Evolutionary conservation across 2,329 filamentous ascomycete species (phyloP).

Genomic region (Colletotrichum lupini): DNA sequence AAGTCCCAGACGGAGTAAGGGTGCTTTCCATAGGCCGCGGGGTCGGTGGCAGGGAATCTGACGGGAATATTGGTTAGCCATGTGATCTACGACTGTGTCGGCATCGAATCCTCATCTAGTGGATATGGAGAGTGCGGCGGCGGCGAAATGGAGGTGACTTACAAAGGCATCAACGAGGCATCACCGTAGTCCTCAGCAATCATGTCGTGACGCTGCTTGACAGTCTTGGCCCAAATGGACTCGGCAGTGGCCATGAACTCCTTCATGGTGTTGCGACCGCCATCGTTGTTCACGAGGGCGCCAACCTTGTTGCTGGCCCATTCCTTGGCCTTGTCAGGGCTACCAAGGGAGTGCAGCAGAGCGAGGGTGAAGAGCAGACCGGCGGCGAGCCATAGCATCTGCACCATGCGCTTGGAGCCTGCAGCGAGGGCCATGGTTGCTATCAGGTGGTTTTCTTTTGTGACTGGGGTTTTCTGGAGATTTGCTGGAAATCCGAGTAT

Average conservation of each 20-base stretch:
- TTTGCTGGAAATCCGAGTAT: neutral
- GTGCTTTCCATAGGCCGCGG: constrained; percentile 36
- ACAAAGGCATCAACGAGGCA: constrained; percentile 40
- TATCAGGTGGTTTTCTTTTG: too few species aligned
- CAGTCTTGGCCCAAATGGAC: constrained; percentile 43
- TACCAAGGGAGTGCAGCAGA: constrained; percentile 36
- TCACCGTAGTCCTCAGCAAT: constrained; percentile 39
- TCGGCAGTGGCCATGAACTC: constrained; percentile 38
- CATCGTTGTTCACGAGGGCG: constrained; percentile 10
- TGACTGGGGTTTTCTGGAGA: neutral
- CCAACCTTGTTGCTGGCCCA: constrained; percentile 38
- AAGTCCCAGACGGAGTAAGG: constrained; percentile 54
- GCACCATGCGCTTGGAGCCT: constrained; percentile 27
- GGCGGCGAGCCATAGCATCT: constrained; percentile 39
- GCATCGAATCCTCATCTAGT: neutral
- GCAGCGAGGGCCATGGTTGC: neutral
- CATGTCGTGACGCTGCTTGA: constrained; percentile 43
- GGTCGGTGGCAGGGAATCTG: constrained; percentile 39
- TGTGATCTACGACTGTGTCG: neutral
- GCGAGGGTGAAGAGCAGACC: constrained; percentile 41
- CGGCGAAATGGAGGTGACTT: neutral
- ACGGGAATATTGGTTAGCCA: neutral
- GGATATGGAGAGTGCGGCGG: neutral
- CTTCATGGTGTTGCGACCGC: constrained; percentile 27
- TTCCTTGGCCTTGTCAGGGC: constrained; percentile 39